phyloP scores from a whole-genome alignment of 129 eudicot species.

The Flaveria bidentis region DNA sequence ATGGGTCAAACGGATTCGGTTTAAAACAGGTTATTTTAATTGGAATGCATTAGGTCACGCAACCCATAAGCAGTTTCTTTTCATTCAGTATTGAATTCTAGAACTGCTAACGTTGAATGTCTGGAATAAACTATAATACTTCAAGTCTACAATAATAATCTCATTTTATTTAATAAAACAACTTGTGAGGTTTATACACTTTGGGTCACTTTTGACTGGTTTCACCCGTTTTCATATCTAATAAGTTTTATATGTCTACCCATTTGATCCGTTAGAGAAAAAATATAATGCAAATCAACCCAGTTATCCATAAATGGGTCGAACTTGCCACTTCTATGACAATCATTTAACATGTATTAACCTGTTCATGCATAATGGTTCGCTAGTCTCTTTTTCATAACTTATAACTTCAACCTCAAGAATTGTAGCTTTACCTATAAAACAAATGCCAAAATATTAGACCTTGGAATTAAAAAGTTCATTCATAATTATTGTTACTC shows the following conservation, averaged over 20 bases:
- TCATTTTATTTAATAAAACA: neutral
- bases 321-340: neutral
- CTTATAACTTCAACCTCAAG: conserved; percentile 72
- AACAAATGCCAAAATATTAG: neutral
- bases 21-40: neutral
- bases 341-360: conserved; percentile 17
- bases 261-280: neutral
- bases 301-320: conserved; percentile 1
- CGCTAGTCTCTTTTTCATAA: conserved; percentile 71
- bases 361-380: conserved; percentile 83
- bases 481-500: conserved; percentile 11
- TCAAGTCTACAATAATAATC: no score
- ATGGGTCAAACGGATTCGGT: conserved; percentile 19
- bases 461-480: neutral
- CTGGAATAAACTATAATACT: neutral
- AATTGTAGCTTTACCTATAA: conserved; percentile 85
- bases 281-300: neutral
- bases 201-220: neutral
- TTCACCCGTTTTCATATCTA: neutral
- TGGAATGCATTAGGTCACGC: neutral
- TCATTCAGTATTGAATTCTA: neutral
- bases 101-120: neutral
- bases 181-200: neutral
- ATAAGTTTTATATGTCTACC: neutral
- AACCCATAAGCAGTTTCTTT: neutral